Base-by-base conservation (phyloP, 768 basidiomycete species). In the Russula foetens region DNA sequence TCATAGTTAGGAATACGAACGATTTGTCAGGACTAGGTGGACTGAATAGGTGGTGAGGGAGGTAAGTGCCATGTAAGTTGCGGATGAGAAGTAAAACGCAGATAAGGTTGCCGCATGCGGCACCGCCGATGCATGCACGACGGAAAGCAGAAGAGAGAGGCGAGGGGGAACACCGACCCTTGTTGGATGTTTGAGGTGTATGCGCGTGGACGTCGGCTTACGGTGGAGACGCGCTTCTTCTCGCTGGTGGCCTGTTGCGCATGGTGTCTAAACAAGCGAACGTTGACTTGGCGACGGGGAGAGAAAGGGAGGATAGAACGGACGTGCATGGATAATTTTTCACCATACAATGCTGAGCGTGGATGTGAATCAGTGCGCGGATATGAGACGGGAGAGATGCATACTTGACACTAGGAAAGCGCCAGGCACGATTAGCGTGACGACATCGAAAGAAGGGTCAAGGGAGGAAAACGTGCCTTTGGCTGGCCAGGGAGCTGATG, bases 291-390 rank as follows among this genome's bases (percentile, higher is more conserved):
- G 66, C 66, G 63, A 53, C 56, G 59, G 51, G 54, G 60, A 24
- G 21, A 65, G 60, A 64, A 57, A 44, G 61, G 66, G 56, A 43
- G 19, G 24, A 53, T 19, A 39, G 31, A 54, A 83, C 88, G 67
- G 68, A 92, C 91, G 92, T 93, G 90, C 92, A 95, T 47, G 90
- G 86, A 69, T 89, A 91, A 69, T 89, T 91, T 76, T 95, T 95
- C 63, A 86, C 81, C 62, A 84, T 73, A 72, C 92, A 95, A 69
- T 93, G 91, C 86, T 93, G 67, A 15, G 33, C 14, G 8, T 33
- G 4, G 39, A n/a, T 51, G 48, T 38, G 50, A 60, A 45, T 28
- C 24, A 55, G 56, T 45, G 11, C 17, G 33, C 21, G 63, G 59
- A 48, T 7, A 26, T 11, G 23, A 58, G 23, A 35, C 4, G 35